Percentiles rank a stretch among this genome's conserved stretches.
These are phyloP conservation scores for Podospora sp. DNA, from an alignment of 495 filamentous ascomycete species.

Conservation along the genomic window DNA sequence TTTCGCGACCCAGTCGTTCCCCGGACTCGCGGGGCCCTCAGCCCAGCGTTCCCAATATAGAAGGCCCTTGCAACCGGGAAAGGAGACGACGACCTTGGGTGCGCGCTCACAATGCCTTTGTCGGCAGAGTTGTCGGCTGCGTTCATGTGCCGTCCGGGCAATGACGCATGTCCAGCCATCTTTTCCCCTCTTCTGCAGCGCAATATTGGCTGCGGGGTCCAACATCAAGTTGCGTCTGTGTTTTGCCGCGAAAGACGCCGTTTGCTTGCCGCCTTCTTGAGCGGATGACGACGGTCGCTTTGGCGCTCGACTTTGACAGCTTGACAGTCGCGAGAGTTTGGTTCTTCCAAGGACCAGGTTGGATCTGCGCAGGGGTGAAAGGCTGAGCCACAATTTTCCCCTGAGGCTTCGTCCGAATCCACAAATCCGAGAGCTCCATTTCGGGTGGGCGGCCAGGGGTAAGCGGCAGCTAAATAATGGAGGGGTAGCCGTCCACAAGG, in stretches of 20 bases:
- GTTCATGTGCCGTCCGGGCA: background rate
- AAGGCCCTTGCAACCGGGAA: conserved; percentile 14
- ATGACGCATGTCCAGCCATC: background rate
- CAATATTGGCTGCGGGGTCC: background rate
- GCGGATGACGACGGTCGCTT: background rate
- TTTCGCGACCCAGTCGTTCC: conserved; percentile 9
- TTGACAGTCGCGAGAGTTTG: background rate
- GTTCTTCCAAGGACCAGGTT: background rate
- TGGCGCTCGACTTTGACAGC: background rate
- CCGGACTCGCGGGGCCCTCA: conserved; percentile 14
- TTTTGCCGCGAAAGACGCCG: background rate
- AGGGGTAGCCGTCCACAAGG: conserved; percentile 8
- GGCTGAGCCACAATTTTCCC: conserved; percentile 15
- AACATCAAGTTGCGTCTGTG: background rate
- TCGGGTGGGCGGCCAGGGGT: conserved; percentile 13
- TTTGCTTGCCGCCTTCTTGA: background rate
- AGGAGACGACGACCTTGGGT: conserved; percentile 8
- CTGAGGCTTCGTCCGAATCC: conserved; percentile 12
- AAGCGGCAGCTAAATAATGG: conserved; percentile 21
- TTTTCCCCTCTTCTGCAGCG: background rate
- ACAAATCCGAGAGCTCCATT: conserved; percentile 8
- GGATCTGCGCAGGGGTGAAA: conserved; percentile 16
- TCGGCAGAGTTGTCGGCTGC: background rate
- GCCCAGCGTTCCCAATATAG: conserved; percentile 18
- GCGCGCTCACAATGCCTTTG: background rate